Evolutionary conservation across 495 filamentous ascomycete species (phyloP), one percentile per base, ranked within the genome.

Genomic region (Xylaria nigripes): DNA sequence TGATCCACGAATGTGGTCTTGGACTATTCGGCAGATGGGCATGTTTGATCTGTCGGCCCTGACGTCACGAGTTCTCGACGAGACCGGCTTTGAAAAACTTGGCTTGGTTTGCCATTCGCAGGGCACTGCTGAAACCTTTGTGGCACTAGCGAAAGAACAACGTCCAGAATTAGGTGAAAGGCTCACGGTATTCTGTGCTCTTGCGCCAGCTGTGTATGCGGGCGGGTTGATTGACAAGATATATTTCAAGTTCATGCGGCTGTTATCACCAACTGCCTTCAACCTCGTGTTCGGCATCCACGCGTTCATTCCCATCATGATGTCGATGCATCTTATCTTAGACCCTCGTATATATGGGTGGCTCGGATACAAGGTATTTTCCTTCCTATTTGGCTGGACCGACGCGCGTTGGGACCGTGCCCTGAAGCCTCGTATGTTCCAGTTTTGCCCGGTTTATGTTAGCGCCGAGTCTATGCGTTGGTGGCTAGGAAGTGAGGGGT

Each of bases 21-120:
- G 92, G 92, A 95, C 95, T 61, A 94, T 96, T 51, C 81, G 87
- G 0, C 89, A 96, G 69, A 92, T 96, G 83, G 93, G 92, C 13
- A 83, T 88, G 0, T 80, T 94, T 55, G 92, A 97, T 66, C 79
- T 97, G n/a, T 77, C 93, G 1, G 90, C 90, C 0, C 76, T 96
- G n/a, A 77, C 90, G 13, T 86, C 86, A 9, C 86, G 88, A 16
- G 88, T 96, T 6, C 74, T 96, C 0, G 78, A 74, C 50, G 86
- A 93, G 64, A 96, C 92, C 0, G 83, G 84, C 1, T 96, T 95
- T 65, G 74, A 79, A 27, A 94, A 92, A 59, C 68, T 95, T 2
- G 93, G 86, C 5, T 79, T 96, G 1, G 78, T 96, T 18, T 85
- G 82, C 53, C 92, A 97, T 68, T 92, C 86, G 9, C 92, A 97